These are phyloP conservation scores for Crucibulum laeve DNA, from an alignment of 768 basidiomycete species.

Conservation along the genomic window DNA sequence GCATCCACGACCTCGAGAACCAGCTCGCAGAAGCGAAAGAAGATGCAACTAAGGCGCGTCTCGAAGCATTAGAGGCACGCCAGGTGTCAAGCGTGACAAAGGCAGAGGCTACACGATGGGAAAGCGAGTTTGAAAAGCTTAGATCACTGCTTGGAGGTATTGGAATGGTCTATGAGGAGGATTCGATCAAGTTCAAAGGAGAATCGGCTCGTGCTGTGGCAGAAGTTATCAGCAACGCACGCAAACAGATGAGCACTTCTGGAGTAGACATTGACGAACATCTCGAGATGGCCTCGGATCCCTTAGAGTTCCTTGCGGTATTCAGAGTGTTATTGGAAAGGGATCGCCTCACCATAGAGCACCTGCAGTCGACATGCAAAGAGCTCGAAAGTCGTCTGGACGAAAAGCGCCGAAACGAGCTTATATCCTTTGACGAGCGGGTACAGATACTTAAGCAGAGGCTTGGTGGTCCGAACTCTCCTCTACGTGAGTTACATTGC, in stretches of 20 bases:
- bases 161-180: conserved; percentile 10
- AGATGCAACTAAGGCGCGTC: background rate
- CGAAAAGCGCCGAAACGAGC: background rate
- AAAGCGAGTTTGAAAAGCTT: conserved; percentile 6
- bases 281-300: background rate
- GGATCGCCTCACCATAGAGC: background rate
- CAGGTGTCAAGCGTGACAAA: background rate
- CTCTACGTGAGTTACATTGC: too few species aligned
- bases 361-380: background rate
- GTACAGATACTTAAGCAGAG: too few species aligned
- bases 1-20: background rate
- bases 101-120: conserved; percentile 1
- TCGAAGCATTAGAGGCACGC: too few species aligned
- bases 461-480: background rate
- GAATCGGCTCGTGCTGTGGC: conserved; percentile 8
- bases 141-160: conserved; percentile 4
- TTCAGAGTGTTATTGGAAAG: background rate
- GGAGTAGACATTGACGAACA: background rate
- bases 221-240: conserved; percentile 6
- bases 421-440: too few species aligned
- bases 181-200: conserved; percentile 4
- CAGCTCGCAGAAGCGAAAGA: background rate
- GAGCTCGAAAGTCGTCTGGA: background rate
- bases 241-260: background rate
- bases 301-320: background rate